Evolutionary conservation across 306 rosid species (phyloP), one percentile per base, ranked within the genome.

Genomic region (Trifolium subterraneum): DNA sequence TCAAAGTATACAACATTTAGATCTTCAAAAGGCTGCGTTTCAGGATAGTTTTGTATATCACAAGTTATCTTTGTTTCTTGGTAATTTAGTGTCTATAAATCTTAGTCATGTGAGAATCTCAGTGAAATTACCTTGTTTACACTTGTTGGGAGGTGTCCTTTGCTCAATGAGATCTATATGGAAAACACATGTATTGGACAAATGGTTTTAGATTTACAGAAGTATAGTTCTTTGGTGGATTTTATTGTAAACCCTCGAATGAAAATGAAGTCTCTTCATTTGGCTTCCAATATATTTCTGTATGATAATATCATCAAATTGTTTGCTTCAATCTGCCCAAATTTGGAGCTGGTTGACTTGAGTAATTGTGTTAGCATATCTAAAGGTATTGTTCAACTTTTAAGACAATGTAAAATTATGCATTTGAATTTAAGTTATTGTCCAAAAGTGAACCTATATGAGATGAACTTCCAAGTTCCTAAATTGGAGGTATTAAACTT

Each of bases 271-370:
- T 75, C 74, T 70, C 82, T 90, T 20, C 45, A 64, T 65, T 84
- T 88, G 79, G 84, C 85, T 63, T 4, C 12, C 33, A 84, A 79
- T 56, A 2, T 7, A 1, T 71, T 13, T 5, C 48, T 89, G 58
- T 60, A 70, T 5, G 66, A 81, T 65, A 64, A 58, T 22, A 72
- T 22, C 44, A 1, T 89, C 13, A 20, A 65, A 10, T 60, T 39
- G n/a, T 7, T 86, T 73, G 87, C 80, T 68, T 79, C 81, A 6
- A 10, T 75, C 59, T 88, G 79, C 69, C 90, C 93, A 47, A 79
- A 64, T 81, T 68, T 93, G 75, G 67, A 80, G 75, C 9, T 72
- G 50, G 86, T 93, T 11, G 80, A 93, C 64, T 48, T 93, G 51
- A 84, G 78, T 47, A 14, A 12, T n/a, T 81, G 91, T 25, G 1